Conservation (phyloP, 164 flowering plant genomes). For the Aristolochia contorta region DNA sequence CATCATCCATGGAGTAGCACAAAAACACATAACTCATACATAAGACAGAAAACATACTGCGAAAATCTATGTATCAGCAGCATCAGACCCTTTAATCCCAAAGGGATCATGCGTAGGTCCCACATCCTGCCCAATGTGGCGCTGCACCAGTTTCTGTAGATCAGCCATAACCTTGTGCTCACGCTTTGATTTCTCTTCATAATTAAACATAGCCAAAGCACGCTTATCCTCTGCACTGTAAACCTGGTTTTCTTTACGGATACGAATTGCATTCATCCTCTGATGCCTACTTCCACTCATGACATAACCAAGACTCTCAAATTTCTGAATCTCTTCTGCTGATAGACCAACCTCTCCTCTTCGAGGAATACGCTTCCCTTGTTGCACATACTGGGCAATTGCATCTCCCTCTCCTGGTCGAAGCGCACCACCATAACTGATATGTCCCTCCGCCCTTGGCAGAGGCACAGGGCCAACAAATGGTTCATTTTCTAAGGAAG, state of each 20-base stretch:
- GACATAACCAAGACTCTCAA: slow-evolving; percentile 66
- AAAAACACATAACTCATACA: too few relatives aligned
- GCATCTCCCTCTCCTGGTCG: slow-evolving; percentile 99
- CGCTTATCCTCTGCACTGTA: slow-evolving; percentile 94
- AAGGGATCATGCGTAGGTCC: slow-evolving; percentile 94
- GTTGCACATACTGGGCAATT: slow-evolving; percentile 95
- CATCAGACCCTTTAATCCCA: slow-evolving; percentile 46
- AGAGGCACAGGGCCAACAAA: slow-evolving; percentile 38
- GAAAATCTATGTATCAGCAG: slow-evolving; percentile 25
- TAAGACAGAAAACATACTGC: too few relatives aligned
- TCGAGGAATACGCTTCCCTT: slow-evolving; percentile 94
- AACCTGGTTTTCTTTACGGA: slow-evolving; percentile 97
- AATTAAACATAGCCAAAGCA: slow-evolving; percentile 87
- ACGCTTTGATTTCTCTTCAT: slow-evolving; percentile 87
- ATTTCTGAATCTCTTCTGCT: slow-evolving; percentile 86
- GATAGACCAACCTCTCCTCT: slow-evolving; percentile 99
- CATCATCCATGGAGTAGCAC: too few relatives aligned
- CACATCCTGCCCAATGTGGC: slow-evolving; percentile 89
- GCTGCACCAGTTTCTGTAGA: slow-evolving; percentile 84
- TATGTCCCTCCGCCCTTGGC: slow-evolving; percentile 94
- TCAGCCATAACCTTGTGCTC: slow-evolving; percentile 98
- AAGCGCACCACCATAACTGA: slow-evolving; percentile 97
- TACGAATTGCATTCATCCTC: slow-evolving; percentile 98
- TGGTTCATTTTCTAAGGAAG: slow-evolving; percentile 53
- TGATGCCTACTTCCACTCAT: slow-evolving; percentile 99